Evolutionary conservation across 2,329 filamentous ascomycete genomes (phyloP).

Genomic region (Emericellopsis atlantica): DNA sequence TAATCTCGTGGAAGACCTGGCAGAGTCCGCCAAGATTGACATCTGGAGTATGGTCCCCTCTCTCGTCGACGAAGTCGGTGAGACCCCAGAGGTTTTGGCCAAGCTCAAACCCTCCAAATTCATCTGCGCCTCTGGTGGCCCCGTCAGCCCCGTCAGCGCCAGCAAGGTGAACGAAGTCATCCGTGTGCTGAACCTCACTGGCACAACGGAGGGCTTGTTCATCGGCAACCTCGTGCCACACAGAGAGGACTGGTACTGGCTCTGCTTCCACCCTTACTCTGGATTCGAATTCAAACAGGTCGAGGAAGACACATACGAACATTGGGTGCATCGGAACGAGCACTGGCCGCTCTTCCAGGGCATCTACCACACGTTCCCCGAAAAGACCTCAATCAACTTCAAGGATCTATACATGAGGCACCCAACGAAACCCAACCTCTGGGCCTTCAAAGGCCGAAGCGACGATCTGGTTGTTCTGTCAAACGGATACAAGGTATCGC

Average conservation of each 20-base stretch:
- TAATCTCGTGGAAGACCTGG: conserved; percentile 17
- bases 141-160: conserved; percentile 13
- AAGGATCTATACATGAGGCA: background rate
- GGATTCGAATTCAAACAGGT: conserved; percentile 20
- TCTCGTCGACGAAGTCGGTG: conserved; percentile 18
- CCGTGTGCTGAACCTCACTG: conserved; percentile 18
- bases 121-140: conserved; percentile 21
- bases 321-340: conserved; percentile 11
- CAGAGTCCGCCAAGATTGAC: conserved; percentile 18
- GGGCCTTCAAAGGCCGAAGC: background rate
- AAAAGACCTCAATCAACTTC: background rate
- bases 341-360: background rate
- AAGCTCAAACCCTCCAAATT: conserved; percentile 19
- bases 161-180: conserved; percentile 17
- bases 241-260: conserved; percentile 17
- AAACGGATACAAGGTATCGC: background rate
- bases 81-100: conserved; percentile 14
- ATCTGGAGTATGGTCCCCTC: conserved; percentile 25
- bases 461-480: background rate
- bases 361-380: background rate
- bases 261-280: conserved; percentile 18
- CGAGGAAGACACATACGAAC: conserved; percentile 14
- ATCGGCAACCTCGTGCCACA: conserved; percentile 15
- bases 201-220: conserved; percentile 19
- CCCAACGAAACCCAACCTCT: background rate